Conservation (phyloP, 2,329 filamentous ascomycete genomes). For the Pseudogymnoascus pannorum region DNA sequence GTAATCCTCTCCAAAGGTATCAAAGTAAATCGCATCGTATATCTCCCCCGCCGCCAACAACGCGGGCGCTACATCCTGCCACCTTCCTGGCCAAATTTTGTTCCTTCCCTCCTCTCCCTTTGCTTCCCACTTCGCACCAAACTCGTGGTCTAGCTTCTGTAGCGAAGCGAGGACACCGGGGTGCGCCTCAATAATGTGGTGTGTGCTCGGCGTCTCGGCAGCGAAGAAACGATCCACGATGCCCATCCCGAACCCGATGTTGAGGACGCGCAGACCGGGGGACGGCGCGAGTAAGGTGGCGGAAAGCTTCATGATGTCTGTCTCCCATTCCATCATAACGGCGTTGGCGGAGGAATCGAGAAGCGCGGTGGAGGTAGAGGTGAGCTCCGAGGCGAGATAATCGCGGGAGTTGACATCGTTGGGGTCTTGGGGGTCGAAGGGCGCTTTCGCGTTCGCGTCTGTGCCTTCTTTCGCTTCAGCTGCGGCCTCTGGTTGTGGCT, state of each 20-base stretch:
- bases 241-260: constrained; percentile 87
- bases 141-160: constrained; percentile 30
- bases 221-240: constrained; percentile 76
- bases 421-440: constrained; percentile 25
- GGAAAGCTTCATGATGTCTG: constrained; percentile 73
- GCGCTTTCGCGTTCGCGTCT: constrained; percentile 16
- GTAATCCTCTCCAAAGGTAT: constrained; percentile 96
- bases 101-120: constrained; percentile 54
- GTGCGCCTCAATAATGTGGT: constrained; percentile 85
- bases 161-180: constrained; percentile 66
- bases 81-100: constrained; percentile 65
- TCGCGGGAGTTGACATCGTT: constrained; percentile 52
- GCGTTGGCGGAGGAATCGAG: constrained; percentile 71
- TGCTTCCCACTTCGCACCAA: constrained; percentile 49
- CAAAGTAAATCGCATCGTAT: constrained; percentile 91
- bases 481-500: constrained; percentile 20
- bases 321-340: constrained; percentile 94
- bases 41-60: constrained; percentile 61
- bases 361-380: constrained; percentile 58
- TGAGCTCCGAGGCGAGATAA: constrained; percentile 62
- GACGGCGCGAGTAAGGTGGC: constrained; percentile 57
- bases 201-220: constrained; percentile 55
- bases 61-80: constrained; percentile 71
- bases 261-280: constrained; percentile 62
- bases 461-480: constrained; percentile 18